Conservation (phyloP, 352 stramenopile genomes). For the Lagenidium giganteum region DNA sequence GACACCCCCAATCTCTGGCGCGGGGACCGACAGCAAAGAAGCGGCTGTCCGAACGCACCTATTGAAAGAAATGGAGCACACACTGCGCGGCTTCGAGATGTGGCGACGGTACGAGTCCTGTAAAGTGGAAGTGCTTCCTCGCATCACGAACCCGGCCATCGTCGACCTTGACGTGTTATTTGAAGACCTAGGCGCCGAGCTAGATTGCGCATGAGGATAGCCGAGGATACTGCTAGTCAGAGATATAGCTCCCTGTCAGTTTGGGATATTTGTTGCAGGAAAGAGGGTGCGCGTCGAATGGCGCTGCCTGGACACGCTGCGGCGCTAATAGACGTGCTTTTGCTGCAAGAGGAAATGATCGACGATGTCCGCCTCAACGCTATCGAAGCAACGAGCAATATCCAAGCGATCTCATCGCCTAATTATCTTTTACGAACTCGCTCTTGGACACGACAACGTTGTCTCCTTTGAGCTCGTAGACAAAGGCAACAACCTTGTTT, state of each 20-base stretch:
- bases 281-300: no score
- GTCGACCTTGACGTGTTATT: conserved; percentile 66
- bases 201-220: no score
- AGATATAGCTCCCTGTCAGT: no score
- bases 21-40: conserved; percentile 51
- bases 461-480: conserved; percentile 91
- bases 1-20: conserved; percentile 59
- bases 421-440: conserved; percentile 78
- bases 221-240: no score
- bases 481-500: conserved; percentile 94
- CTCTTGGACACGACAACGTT: conserved; percentile 87
- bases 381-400: no score
- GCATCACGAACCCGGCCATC: conserved; percentile 67
- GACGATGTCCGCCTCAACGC: no score
- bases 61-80: conserved; percentile 84
- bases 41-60: conserved; percentile 56
- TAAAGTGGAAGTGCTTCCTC: conserved; percentile 63
- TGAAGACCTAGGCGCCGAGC: conserved; percentile 61
- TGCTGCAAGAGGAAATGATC: no score
- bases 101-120: conserved; percentile 79
- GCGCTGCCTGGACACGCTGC: no score
- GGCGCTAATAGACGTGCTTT: no score
- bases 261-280: no score
- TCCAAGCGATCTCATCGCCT: no score
- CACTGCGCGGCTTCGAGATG: conserved; percentile 83